Evolutionary conservation across 495 filamentous ascomycete genomes (phyloP).

Genomic region (Aspergillus avenaceus): DNA sequence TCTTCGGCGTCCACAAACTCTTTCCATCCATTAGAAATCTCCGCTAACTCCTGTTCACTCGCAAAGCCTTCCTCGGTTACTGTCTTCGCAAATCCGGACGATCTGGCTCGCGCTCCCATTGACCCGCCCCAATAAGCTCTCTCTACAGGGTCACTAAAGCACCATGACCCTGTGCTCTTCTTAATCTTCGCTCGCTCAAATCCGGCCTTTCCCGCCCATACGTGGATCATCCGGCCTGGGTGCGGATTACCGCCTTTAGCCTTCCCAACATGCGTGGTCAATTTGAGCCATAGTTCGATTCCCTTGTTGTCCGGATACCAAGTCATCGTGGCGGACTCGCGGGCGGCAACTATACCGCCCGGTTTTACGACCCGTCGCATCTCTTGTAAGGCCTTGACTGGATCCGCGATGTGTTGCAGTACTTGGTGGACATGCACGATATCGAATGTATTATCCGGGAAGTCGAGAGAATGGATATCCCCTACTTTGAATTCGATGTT

Average conservation of each 20-base stretch:
- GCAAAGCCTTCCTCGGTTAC: conserved; percentile 36
- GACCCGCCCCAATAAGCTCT: conserved; percentile 43
- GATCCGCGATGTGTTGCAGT: conserved; percentile 49
- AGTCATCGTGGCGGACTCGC: conserved; percentile 39
- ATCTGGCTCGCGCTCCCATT: conserved; percentile 39
- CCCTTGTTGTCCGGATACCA: conserved; percentile 48
- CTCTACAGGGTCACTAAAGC: conserved; percentile 41
- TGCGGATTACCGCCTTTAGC: conserved; percentile 43
- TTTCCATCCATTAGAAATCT: conserved; percentile 38
- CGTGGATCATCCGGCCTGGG: conserved; percentile 42
- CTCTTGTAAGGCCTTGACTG: conserved; percentile 41
- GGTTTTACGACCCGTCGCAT: conserved; percentile 46
- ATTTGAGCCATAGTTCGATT: conserved; percentile 33
- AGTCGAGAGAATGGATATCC: conserved; percentile 43
- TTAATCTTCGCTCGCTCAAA: conserved; percentile 30
- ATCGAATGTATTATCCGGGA: conserved; percentile 52
- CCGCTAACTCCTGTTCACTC: conserved; percentile 32
- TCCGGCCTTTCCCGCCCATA: conserved; percentile 47
- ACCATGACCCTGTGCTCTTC: conserved; percentile 42
- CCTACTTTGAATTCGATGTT: conserved; percentile 47
- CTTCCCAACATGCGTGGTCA: conserved; percentile 29
- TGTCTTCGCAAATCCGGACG: conserved; percentile 35
- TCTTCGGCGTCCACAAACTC: conserved; percentile 42
- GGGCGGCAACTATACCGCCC: conserved; percentile 51
- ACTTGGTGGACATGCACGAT: conserved; percentile 57